Conservation (phyloP, 495 filamentous ascomycete species). For the Echria macrotheca region DNA sequence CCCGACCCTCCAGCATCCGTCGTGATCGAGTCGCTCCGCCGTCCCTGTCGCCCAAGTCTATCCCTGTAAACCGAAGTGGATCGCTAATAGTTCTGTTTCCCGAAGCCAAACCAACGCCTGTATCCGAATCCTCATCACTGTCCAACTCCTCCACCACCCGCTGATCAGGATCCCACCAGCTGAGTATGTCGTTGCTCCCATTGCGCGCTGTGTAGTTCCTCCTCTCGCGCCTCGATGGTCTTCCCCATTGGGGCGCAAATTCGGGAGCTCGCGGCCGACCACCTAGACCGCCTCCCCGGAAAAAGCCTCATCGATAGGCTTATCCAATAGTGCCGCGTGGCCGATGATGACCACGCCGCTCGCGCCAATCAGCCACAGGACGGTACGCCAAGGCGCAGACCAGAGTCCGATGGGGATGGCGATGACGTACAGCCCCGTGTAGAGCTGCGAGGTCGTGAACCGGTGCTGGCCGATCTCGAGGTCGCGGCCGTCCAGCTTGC, state of each 20-base stretch:
- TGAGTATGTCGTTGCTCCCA: slow-evolving; percentile 44
- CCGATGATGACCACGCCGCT: slow-evolving; percentile 86
- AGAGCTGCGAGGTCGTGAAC: slow-evolving; percentile 89
- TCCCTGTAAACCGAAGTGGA: slow-evolving; percentile 56
- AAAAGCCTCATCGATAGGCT: slow-evolving; percentile 99
- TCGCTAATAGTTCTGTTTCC: slow-evolving; percentile 47
- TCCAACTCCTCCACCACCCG: slow-evolving; percentile 66
- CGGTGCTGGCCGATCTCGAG: slow-evolving; percentile 76
- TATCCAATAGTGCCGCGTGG: slow-evolving; percentile 94
- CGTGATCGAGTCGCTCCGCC: slow-evolving; percentile 36
- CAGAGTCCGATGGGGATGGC: slow-evolving; percentile 76
- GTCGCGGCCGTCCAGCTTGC: slow-evolving; percentile 79
- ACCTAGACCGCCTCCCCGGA: slow-evolving; percentile 99
- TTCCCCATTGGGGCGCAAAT: slow-evolving; percentile 93
- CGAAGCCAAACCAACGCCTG: slow-evolving; percentile 46
- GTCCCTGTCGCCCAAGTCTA: slow-evolving; percentile 46
- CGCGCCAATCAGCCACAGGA: slow-evolving; percentile 93
- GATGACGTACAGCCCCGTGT: slow-evolving; percentile 77
- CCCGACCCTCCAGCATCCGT: slow-evolving; percentile 30
- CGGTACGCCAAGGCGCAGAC: slow-evolving; percentile 72
- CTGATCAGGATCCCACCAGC: slow-evolving; percentile 37
- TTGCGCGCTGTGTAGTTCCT: slow-evolving; percentile 55
- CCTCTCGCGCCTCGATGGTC: slow-evolving; percentile 85
- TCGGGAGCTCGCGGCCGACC: slow-evolving; percentile 99
- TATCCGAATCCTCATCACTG: slow-evolving; percentile 56